Base-by-base conservation (phyloP, 139 green algal genomes). In the Volvox reticuliferus region DNA sequence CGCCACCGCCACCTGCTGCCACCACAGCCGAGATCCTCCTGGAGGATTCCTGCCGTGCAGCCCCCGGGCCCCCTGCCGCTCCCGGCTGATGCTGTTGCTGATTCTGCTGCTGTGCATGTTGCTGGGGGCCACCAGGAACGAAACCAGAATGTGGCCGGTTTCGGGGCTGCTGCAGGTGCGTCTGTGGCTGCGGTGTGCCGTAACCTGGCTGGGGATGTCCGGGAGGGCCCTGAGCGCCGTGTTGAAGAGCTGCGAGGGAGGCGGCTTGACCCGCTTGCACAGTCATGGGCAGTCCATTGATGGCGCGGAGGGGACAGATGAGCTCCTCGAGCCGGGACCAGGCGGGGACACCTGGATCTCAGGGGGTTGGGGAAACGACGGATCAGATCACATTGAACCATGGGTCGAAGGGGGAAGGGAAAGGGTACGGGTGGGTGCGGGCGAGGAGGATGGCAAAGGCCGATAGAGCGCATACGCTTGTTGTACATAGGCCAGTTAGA, bases 231-330 rank as follows among this genome's bases (percentile, higher is more conserved):
- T 55, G 44, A 9, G 44, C 44, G 44, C 44, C 44, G 5, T 55
- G 44, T 55, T 76, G 86, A 76, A 91, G 76, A 17, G 87, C 87
- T 0, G 76, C 87, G 0, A 86, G 32, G 16, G 87, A 91, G 33
- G 87, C 76, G 12, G 61, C 76, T 63, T 91, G 87, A 21, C 13
- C 75, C 2, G 61, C 61, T 1, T 50, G 33, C 12, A 93, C 76
- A 3, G 12, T 32, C 55, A 90, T 88, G n/a, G 89, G 90, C 76
- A 94, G 75, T 33, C 36, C 92, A 55, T 94, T 94, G 67, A 94
- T 71, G 20, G 92, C 82, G 0, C 92, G 71, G 33, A 93, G 63
- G 16, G 92, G 92, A 33, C 78, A 89, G 28, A 94, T 30, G 16
- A 94, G 86, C 86, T 94, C 92, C 24, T 89, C 71, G 2, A 88